Evolutionary conservation across 352 stramenopile species (phyloP), one percentile per base, ranked within the genome.

Genomic region (Phytophthora nicotianae): DNA sequence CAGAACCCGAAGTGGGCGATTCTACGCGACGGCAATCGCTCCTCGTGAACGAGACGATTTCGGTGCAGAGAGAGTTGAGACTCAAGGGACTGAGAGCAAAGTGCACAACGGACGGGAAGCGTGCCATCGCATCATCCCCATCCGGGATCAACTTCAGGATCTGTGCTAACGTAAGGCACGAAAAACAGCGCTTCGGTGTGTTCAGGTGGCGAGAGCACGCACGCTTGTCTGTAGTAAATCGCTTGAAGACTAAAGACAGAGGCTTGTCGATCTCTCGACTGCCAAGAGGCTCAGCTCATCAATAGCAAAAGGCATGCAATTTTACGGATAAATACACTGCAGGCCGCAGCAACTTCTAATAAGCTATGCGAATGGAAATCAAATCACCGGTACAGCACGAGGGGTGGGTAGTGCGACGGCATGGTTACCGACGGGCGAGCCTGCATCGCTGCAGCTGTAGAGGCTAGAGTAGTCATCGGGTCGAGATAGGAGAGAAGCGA

Each of bases 401-500:
- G 63, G 41, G 68, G 55, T 38, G 63, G 29, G 53, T 59, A 60
- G 49, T 57, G 27, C 5, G 20, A 11, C 46, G 54, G 43, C 24
- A 67, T 21, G n/a, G 54, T 10, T 19, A 59, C 38, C 5, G 38
- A 52, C 14, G 58, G 50, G n/a, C 43, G 41, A 13, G 47, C 43
- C 29, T 50, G 50, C 32, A 72, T 53, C 4, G 50, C 50, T 13
- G 33, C 53, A 4, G 42, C 53, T 14, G 65, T 57, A 2, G 59
- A 41, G 3, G 52, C 65, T 5, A 69, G 33, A 6, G 59, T 69
- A 27, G 42, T 63, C 43, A 70, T 57, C 11, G 69, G 65, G 32
- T 72, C 56, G 26, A 77, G 65, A 26, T 70, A 77, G 13, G 61
- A 72, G 6, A 75, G 52, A 24, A 75, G 58, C 19, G 65, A 65